Percentiles rank a stretch among this genome's conserved stretches.
Evolutionary conservation across 2,329 filamentous ascomycete genomes (phyloP).

Genomic region (Madurella mycetomatis): DNA sequence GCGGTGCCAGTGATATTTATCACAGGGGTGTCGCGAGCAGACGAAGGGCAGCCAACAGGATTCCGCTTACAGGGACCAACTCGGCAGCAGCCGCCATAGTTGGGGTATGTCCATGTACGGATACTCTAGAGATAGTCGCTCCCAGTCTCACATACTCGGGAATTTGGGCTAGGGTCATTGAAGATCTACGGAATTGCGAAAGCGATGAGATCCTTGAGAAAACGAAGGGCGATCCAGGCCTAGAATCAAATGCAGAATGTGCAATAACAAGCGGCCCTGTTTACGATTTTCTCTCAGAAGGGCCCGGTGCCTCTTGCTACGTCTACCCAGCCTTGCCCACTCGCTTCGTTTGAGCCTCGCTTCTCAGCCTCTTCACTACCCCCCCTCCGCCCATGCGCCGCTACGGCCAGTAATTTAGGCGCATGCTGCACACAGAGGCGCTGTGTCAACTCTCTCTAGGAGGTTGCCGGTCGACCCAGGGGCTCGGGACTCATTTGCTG

Average conservation of each 20-base stretch:
- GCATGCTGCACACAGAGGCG: too few species aligned
- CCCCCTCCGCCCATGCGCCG: too few species aligned
- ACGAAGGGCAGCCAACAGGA: slow-evolving; percentile 29
- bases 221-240: not conserved
- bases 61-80: slow-evolving; percentile 38
- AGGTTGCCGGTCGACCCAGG: too few species aligned
- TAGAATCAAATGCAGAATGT: not conserved
- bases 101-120: slow-evolving; percentile 5
- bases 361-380: too few species aligned
- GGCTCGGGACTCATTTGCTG: too few species aligned
- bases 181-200: not conserved
- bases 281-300: not conserved
- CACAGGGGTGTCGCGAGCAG: not conserved
- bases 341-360: too few species aligned
- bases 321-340: too few species aligned
- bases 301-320: not conserved
- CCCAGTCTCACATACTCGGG: slow-evolving; percentile 8
- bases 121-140: slow-evolving; percentile 17
- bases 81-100: slow-evolving; percentile 44
- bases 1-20: not conserved
- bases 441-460: too few species aligned
- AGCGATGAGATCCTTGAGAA: not conserved
- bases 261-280: not conserved
- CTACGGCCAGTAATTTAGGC: too few species aligned
- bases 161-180: slow-evolving; percentile 8